Percentiles rank a stretch among this genome's conserved stretches.
These are phyloP conservation scores for Fomitopsis serialis DNA, from an alignment of 768 basidiomycete genomes.

Conservation along the genomic window DNA sequence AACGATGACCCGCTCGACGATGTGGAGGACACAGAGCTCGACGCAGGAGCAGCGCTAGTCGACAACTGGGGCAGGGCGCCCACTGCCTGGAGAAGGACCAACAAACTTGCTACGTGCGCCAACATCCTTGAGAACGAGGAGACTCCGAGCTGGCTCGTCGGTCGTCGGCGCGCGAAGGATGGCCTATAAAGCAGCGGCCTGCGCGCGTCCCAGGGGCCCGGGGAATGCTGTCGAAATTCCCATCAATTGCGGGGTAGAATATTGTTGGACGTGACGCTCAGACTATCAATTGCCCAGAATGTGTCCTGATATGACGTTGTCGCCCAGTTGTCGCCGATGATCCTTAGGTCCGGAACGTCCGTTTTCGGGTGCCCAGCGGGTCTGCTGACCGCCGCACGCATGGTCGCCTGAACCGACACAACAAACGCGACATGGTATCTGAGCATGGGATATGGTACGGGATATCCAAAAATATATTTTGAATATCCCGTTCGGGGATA, in stretches of 20 bases:
- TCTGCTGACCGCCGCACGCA: background rate
- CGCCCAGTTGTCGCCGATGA: background rate
- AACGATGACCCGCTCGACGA: slow-evolving; percentile 23
- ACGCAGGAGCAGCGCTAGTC: background rate
- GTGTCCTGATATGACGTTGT: background rate
- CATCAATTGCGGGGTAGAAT: background rate
- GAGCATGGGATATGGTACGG: too few relatives aligned
- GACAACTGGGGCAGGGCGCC: background rate
- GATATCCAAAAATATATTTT: too few relatives aligned
- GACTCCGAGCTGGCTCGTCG: background rate
- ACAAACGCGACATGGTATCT: too few relatives aligned
- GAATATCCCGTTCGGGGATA: too few relatives aligned
- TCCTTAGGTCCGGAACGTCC: background rate
- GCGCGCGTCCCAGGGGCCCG: background rate
- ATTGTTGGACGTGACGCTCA: background rate
- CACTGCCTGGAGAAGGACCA: background rate
- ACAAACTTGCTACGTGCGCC: background rate
- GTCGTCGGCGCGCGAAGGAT: background rate
- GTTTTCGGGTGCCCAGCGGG: background rate
- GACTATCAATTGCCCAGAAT: background rate
- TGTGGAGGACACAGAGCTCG: slow-evolving; percentile 5
- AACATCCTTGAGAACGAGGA: background rate
- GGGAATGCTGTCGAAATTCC: background rate
- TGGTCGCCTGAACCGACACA: too few relatives aligned
- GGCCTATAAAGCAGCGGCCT: background rate